phyloP scores from a whole-genome alignment of 768 basidiomycete species.

The Tylopilus subfusipes region DNA sequence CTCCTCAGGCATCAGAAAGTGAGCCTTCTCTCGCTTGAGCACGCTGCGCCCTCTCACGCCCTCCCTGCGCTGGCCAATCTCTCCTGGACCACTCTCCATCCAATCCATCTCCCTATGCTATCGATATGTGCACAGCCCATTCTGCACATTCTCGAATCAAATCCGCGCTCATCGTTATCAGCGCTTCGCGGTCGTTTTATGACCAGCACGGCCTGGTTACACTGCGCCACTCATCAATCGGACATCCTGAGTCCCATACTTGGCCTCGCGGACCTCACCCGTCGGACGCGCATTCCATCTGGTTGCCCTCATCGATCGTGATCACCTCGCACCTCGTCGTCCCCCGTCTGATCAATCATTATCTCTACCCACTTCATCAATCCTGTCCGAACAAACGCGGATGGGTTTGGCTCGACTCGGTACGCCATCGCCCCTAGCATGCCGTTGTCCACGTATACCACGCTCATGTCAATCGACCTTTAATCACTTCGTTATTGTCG shows the following conservation, averaged over 20 bases:
- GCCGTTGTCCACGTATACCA: conserved; percentile 10
- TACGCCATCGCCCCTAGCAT: conserved; percentile 5
- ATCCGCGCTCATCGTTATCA: background rate
- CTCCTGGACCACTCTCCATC: too few species aligned
- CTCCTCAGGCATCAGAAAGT: background rate
- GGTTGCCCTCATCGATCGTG: background rate
- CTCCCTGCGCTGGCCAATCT: background rate
- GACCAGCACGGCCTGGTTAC: background rate
- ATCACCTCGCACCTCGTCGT: background rate
- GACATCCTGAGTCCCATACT: background rate
- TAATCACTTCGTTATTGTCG: conserved; percentile 26
- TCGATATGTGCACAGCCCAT: conserved; percentile 17
- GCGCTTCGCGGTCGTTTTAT: background rate
- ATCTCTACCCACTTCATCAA: background rate
- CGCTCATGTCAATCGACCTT: conserved; percentile 13
- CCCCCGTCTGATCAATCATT: background rate
- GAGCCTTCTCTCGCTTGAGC: conserved; percentile 8
- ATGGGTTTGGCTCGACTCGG: background rate
- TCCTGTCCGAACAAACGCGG: conserved; percentile 1
- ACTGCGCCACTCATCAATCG: background rate
- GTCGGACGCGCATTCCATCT: background rate
- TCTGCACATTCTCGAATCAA: background rate
- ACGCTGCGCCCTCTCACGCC: conserved; percentile 11
- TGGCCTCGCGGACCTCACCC: conserved; percentile 3
- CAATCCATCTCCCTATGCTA: conserved; percentile 10